Evolutionary conservation across 345 rosid genomes (phyloP).

Genomic region (Gossypium raimondii): DNA sequence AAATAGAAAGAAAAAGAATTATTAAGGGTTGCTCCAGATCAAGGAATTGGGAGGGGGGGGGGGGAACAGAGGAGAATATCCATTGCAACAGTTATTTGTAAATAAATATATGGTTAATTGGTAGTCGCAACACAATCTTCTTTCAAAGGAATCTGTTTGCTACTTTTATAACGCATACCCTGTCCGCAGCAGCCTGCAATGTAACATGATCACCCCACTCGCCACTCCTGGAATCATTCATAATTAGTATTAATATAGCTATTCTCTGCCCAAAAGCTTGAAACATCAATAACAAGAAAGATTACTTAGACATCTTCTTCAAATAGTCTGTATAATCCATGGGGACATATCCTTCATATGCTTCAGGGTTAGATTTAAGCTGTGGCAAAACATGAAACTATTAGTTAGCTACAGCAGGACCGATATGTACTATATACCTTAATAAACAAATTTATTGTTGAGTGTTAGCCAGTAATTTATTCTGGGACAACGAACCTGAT

Average conservation of each 20-base stretch:
- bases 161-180: constrained; percentile 30
- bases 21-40: not conserved
- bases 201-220: constrained; percentile 77
- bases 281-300: not conserved
- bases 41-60: too few species aligned
- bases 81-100: not conserved
- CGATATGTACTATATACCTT: not conserved
- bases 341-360: constrained; percentile 74
- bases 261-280: constrained; percentile 6
- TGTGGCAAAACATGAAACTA: constrained; percentile 26
- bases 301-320: constrained; percentile 66
- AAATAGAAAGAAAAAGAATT: not conserved
- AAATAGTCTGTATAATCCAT: constrained; percentile 72
- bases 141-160: not conserved
- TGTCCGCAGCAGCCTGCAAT: constrained; percentile 76
- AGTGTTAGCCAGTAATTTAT: not conserved
- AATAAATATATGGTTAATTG: not conserved
- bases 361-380: constrained; percentile 62
- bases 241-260: constrained; percentile 16
- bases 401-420: constrained; percentile 11
- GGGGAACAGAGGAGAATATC: not conserved
- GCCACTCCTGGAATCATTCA: constrained; percentile 49
- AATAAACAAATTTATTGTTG: not conserved
- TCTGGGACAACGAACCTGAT: constrained; percentile 50
- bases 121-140: not conserved